Evolutionary conservation across 2,329 filamentous ascomycete genomes (phyloP).

Genomic region (Eutypa lata): DNA sequence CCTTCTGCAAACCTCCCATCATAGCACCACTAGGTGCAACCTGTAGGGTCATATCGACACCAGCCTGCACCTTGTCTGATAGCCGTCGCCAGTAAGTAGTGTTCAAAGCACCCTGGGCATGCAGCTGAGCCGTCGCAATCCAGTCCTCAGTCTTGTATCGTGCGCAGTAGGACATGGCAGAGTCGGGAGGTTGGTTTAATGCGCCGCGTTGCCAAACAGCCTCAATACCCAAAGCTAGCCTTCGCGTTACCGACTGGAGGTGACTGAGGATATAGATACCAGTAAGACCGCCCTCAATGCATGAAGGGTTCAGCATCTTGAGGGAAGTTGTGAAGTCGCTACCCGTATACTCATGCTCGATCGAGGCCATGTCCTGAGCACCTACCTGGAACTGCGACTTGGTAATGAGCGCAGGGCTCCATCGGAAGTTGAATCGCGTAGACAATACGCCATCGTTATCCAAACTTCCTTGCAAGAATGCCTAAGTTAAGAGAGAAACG

Average conservation of each 20-base stretch:
- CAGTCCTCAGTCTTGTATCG: constrained; percentile 91
- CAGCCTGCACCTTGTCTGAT: constrained; percentile 93
- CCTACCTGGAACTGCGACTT: constrained; percentile 85
- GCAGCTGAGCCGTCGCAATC: constrained; percentile 87
- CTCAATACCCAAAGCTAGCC: constrained; percentile 84
- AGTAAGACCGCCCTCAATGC: constrained; percentile 86
- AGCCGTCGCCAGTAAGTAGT: constrained; percentile 92
- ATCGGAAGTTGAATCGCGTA: constrained; percentile 90
- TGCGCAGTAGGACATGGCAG: constrained; percentile 82
- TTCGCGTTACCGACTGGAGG: constrained; percentile 86
- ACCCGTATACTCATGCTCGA: constrained; percentile 95
- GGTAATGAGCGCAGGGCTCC: constrained; percentile 74
- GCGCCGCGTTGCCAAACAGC: constrained; percentile 86
- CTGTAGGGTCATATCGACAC: constrained; percentile 89
- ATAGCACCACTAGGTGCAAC: constrained; percentile 66
- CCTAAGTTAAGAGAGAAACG: constrained; percentile 45
- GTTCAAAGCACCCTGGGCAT: constrained; percentile 83
- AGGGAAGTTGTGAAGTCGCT: constrained; percentile 88
- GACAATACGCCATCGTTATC: constrained; percentile 88
- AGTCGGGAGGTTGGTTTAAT: constrained; percentile 83
- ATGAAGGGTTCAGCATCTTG: constrained; percentile 94
- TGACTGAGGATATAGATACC: constrained; percentile 96
- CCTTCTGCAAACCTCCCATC: constrained; percentile 78
- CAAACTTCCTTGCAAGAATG: constrained; percentile 92
- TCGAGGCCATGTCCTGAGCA: constrained; percentile 81